Base-by-base conservation (phyloP, 2,329 filamentous ascomycete genomes). In the Penicillium psychrosexuale region DNA sequence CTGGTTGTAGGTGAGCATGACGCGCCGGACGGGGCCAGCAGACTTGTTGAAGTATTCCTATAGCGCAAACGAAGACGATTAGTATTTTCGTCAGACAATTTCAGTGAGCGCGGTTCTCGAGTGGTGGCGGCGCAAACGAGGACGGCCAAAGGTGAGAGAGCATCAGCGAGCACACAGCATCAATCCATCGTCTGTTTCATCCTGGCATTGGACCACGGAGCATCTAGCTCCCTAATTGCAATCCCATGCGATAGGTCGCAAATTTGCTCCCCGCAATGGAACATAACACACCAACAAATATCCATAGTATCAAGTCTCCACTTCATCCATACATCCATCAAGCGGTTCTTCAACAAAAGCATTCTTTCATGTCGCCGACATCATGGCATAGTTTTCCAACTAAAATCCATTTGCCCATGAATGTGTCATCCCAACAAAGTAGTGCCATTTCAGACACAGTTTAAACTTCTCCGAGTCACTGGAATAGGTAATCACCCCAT, bases 41-140 rank as follows among this genome's bases (percentile, higher is more conserved):
- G 90, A 88, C 71, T 90, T 88, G 70, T 82, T 78, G 76, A 99
- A 97, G 78, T 97, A 99, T 80, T 99, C 94, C 94, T 99, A 91
- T 77, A 76, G 76, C 75, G 77, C 75, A 75, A 80, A 66, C 30
- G 22, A 51, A 65, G 58, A 69, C 61, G 65, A 78, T 80, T 67
- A 80, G 78, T 78, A 77, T 67, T 70, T 66, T 61, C 61, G 69
- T 61, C 56, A 59, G 64, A 64, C 38, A 61, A 54, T 47, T 62
- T 65, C 31, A 58, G 55, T 53, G 59, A 55, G 56, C 45, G 62
- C 55, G 57, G 56, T 53, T 46, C 59, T 64, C 61, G 61, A 61
- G 58, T 59, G 60, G 65, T 61, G 59, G 64, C 61, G 63, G 58
- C 63, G 57, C 57, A 59, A 62, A 60, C 57, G 59, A 58, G 57